Base-by-base conservation (phyloP, 495 filamentous ascomycete species). In the Annulohypoxylon moriforme region DNA sequence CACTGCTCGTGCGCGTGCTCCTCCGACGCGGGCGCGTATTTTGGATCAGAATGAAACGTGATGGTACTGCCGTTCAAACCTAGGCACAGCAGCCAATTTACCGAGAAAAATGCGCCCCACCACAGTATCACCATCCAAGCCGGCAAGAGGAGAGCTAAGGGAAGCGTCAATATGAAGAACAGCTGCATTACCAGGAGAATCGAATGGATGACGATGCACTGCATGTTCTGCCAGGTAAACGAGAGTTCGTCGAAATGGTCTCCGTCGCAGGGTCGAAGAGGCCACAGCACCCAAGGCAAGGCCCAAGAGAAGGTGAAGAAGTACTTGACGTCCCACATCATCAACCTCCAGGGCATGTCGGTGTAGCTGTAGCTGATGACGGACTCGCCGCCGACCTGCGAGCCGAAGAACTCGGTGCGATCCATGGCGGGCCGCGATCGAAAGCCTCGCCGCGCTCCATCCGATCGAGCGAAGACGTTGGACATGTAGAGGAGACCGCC, bases 1-100 rank as follows among this genome's bases (percentile, higher is more conserved):
- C 91, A 94, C 44, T 88, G 84, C 76, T 94, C 91, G 67, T 88
- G 79, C 22, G 81, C 75, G 69, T 85, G 81, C 52, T 85, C 79
- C 0, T 75, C 79, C 24, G 76, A 46, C 11, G 75, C 79, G 0
- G 78, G 74, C 0, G 83, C 83, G 31, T 83, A 85, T 63, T 83
- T 73, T 1, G 80, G 77, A 14, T 83, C 77, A 7, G 81, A 83
- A 11, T 74, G 71, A 60, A 82, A 83, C 38, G 80, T 80, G 47
- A 82, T 75, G 1, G 71, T 75, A 10, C 68, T 71, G n/a, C 82
- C 81, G 56, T 89, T 89, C 65, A 90, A 74, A 18, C 83, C 22
- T n/a, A 75, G 75, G 58, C 85, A 89, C 18, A 90, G 69, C 1
- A 67, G 36, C 60, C 82, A 74, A 76, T 90, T 91, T 49, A 86